These are phyloP conservation scores for Colletotrichum lini DNA, from an alignment of 2,329 filamentous ascomycete genomes.

Conservation along the genomic window DNA sequence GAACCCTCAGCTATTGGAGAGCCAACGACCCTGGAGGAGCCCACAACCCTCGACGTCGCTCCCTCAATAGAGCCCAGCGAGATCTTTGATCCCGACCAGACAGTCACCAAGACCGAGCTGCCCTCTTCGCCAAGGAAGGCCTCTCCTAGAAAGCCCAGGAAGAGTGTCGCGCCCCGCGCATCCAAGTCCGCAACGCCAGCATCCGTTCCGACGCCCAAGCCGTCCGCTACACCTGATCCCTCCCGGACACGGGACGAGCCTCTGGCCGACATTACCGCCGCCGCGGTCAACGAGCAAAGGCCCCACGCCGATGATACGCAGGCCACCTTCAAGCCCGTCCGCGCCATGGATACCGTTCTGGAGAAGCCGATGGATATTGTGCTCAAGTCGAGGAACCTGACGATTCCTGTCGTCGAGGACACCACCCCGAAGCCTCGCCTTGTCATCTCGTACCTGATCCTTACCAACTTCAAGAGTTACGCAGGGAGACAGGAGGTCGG, in stretches of 20 bases:
- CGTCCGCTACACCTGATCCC: constrained; percentile 70
- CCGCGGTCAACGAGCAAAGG: constrained; percentile 74
- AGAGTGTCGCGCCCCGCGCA: constrained; percentile 64
- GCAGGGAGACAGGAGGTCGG: constrained; percentile 95
- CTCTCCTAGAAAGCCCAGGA: constrained; percentile 73
- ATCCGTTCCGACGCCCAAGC: constrained; percentile 63
- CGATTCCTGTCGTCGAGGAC: constrained; percentile 79
- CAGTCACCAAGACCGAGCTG: constrained; percentile 48
- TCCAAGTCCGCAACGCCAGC: constrained; percentile 56
- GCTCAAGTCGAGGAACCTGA: constrained; percentile 83
- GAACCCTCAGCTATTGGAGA: constrained; percentile 51
- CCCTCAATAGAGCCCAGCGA: constrained; percentile 54
- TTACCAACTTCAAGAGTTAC: constrained; percentile 99
- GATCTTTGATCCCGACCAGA: constrained; percentile 51
- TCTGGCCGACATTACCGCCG: constrained; percentile 80
- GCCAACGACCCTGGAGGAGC: constrained; percentile 58
- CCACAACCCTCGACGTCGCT: constrained; percentile 14
- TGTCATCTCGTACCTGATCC: constrained; percentile 91
- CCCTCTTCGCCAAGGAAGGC: constrained; percentile 56
- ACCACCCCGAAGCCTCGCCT: constrained; percentile 86
- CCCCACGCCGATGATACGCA: constrained; percentile 62
- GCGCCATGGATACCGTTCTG: constrained; percentile 81
- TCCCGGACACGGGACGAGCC: constrained; percentile 68
- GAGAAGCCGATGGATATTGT: constrained; percentile 96
- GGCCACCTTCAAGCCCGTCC: constrained; percentile 77